Conservation (phyloP, 2,329 filamentous ascomycete genomes). For the Trichoderma oligosporum region DNA sequence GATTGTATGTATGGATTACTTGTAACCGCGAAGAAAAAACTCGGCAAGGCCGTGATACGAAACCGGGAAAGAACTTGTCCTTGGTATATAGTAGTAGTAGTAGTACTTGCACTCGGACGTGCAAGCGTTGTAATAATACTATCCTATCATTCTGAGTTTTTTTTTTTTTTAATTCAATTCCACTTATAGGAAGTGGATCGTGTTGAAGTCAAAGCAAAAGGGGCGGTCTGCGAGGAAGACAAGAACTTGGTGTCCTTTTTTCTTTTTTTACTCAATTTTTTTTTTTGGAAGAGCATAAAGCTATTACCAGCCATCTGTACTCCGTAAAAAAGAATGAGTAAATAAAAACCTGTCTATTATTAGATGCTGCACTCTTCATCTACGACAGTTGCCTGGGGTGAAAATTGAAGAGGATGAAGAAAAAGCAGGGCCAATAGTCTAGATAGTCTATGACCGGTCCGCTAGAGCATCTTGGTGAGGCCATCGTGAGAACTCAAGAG, state of each 20-base stretch:
- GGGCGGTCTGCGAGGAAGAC: slow-evolving; percentile 14
- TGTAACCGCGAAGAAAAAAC: background rate
- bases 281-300: background rate
- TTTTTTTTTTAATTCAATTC: no score
- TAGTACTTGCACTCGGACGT: background rate
- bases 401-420: background rate
- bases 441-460: background rate
- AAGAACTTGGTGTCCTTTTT: background rate
- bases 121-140: background rate
- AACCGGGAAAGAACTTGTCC: background rate
- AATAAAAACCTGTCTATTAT: background rate
- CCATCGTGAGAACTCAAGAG: slow-evolving; percentile 14
- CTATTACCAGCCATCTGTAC: background rate
- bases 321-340: background rate
- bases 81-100: background rate
- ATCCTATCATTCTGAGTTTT: background rate
- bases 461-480: slow-evolving; percentile 1
- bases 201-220: slow-evolving; percentile 1
- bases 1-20: no score
- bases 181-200: background rate
- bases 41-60: background rate
- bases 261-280: no score
- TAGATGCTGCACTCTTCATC: slow-evolving; percentile 2
- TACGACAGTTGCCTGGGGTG: slow-evolving; percentile 4
- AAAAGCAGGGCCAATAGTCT: background rate